Conservation (phyloP, 1,284 basidiomycete genomes). For the Irpex lacteus region DNA sequence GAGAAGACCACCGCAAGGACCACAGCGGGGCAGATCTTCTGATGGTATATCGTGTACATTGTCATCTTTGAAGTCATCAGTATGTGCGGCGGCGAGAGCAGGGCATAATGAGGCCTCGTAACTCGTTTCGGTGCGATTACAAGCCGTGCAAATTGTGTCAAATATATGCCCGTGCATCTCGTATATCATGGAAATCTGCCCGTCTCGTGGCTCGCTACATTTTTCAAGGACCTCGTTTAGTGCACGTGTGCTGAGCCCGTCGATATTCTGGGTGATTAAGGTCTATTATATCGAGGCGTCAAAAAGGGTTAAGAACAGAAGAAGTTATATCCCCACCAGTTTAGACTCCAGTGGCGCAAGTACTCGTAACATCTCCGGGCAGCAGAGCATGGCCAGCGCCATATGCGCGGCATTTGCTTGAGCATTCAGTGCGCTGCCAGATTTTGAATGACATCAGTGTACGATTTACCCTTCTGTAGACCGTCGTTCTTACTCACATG, state of each 20-base stretch:
- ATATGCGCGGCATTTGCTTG: slow-evolving; percentile 35
- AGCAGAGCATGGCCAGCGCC: slow-evolving; percentile 28
- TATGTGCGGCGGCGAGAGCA: slow-evolving; percentile 24
- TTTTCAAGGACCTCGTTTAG: slow-evolving; percentile 10
- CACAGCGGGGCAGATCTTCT: slow-evolving; percentile 32
- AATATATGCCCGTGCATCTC: slow-evolving; percentile 39
- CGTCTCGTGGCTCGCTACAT: background rate
- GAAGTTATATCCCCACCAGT: slow-evolving; percentile 9
- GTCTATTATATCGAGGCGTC: slow-evolving; percentile 10
- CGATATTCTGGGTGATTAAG: slow-evolving; percentile 41
- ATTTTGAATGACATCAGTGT: too few relatives aligned
- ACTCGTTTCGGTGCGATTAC: slow-evolving; percentile 19
- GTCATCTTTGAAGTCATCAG: slow-evolving; percentile 17
- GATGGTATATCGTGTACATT: slow-evolving; percentile 22
- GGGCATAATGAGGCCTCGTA: slow-evolving; percentile 27
- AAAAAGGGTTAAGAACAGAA: background rate
- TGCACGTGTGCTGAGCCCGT: slow-evolving; percentile 34
- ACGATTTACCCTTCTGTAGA: background rate
- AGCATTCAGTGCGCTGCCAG: slow-evolving; percentile 25
- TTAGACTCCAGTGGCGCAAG: slow-evolving; percentile 21
- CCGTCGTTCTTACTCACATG: slow-evolving; percentile 17
- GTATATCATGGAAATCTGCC: slow-evolving; percentile 6
- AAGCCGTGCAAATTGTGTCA: slow-evolving; percentile 20
- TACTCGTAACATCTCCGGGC: slow-evolving; percentile 17
- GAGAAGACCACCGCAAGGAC: slow-evolving; percentile 28